These are phyloP conservation scores for Saccharomyces hybrid DNA, from an alignment of 1,139 yeast species.

Conservation along the genomic window DNA sequence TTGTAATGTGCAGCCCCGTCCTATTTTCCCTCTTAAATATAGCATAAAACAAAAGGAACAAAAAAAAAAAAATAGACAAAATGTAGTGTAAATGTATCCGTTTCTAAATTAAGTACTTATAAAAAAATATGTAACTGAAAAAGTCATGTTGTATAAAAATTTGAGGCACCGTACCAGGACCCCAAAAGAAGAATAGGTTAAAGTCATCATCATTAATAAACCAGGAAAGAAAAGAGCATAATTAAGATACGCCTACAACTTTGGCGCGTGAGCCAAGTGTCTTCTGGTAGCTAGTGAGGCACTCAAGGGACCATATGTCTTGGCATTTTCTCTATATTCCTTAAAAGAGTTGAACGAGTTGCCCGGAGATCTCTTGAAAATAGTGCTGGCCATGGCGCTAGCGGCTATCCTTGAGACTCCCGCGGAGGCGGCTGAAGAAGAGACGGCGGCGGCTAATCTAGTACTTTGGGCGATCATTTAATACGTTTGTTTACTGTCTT, in stretches of 20 bases:
- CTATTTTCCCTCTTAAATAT: conserved; percentile 11
- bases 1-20: conserved; percentile 24
- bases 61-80: not conserved
- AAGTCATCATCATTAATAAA: not conserved
- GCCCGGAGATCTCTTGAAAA: conserved; percentile 17
- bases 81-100: not conserved
- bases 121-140: not conserved
- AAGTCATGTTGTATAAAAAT: conserved; percentile 7
- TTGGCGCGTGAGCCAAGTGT: conserved; percentile 11
- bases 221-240: not conserved
- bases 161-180: conserved; percentile 43
- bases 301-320: conserved; percentile 27
- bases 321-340: conserved; percentile 25
- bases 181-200: not conserved
- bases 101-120: not conserved
- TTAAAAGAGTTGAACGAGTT: conserved; percentile 24
- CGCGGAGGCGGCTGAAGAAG: conserved; percentile 15
- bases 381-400: conserved; percentile 6
- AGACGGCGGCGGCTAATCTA: conserved; percentile 9
- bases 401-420: conserved; percentile 8
- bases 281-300: conserved; percentile 20
- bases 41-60: conserved; percentile 1
- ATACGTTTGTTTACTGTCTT: not conserved
- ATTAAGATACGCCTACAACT: conserved; percentile 29
- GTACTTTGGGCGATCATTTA: conserved; percentile 11